These are phyloP conservation scores for Trametes versicolor DNA, from an alignment of 1,284 basidiomycete species.

Conservation along the genomic window DNA sequence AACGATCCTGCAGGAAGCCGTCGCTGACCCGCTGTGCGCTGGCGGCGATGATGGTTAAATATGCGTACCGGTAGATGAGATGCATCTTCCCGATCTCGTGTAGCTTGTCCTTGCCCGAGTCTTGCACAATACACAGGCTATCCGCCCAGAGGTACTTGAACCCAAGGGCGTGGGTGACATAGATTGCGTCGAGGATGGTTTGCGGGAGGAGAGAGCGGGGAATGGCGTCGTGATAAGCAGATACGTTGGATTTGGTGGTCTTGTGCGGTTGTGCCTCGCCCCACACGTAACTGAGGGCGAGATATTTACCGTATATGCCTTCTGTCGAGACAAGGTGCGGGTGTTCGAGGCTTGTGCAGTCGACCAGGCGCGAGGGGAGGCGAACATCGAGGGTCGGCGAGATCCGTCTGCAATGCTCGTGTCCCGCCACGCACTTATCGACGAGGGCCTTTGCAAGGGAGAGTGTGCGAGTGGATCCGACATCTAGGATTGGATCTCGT, in stretches of 20 bases:
- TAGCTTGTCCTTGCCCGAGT: conserved; percentile 7
- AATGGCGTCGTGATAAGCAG: conserved; percentile 1
- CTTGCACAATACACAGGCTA: conserved; percentile 18
- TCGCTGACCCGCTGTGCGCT: background rate
- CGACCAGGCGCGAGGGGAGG: conserved; percentile 23
- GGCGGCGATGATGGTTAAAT: conserved; percentile 17
- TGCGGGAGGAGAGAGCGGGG: conserved; percentile 2
- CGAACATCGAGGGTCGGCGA: background rate
- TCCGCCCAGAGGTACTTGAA: conserved; percentile 13
- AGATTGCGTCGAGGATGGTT: conserved; percentile 16
- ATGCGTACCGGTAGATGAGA: conserved; percentile 10
- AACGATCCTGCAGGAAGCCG: conserved; percentile 15
- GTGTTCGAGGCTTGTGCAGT: conserved; percentile 13
- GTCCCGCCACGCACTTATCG: background rate
- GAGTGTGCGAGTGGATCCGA: background rate
- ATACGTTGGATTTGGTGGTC: conserved; percentile 8
- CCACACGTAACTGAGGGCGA: conserved; percentile 31
- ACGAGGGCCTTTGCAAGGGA: background rate
- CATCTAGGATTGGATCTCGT: background rate
- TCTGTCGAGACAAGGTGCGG: background rate
- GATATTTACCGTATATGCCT: conserved; percentile 7
- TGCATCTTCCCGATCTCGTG: conserved; percentile 11
- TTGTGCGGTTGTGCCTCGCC: conserved; percentile 20
- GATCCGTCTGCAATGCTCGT: background rate
- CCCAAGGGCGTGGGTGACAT: conserved; percentile 7